Evolutionary conservation across 768 basidiomycete species (phyloP).

Genomic region (Amanita phalloides): DNA sequence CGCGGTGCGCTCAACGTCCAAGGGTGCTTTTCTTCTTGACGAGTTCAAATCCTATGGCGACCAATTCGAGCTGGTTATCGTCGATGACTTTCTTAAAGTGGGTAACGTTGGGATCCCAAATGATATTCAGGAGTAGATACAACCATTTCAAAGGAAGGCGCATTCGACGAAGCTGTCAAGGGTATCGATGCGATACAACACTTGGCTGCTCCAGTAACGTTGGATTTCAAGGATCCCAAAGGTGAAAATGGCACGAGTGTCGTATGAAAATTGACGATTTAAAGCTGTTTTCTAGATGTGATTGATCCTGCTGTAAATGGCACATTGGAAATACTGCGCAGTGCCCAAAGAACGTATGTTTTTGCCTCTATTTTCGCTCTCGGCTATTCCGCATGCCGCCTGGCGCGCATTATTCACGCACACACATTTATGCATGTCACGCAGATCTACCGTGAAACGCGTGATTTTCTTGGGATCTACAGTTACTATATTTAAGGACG

Average conservation of each 20-base stretch:
- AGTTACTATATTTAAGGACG: slow-evolving; percentile 12
- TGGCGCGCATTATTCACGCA: too few species aligned
- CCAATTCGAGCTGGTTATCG: slow-evolving; percentile 55
- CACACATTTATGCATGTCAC: neutral
- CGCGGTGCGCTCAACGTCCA: slow-evolving; percentile 50
- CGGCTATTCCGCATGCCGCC: too few species aligned
- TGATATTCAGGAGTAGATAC: neutral
- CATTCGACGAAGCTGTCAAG: slow-evolving; percentile 72
- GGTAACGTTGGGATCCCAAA: neutral
- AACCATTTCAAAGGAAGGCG: slow-evolving; percentile 32
- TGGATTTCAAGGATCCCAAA: slow-evolving; percentile 31
- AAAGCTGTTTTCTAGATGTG: slow-evolving; percentile 29
- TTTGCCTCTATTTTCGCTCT: neutral
- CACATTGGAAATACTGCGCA: slow-evolving; percentile 51
- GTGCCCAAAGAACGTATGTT: slow-evolving; percentile 44
- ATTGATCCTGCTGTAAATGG: slow-evolving; percentile 66
- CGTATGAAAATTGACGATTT: too few species aligned
- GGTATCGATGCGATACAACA: slow-evolving; percentile 67
- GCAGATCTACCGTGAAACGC: slow-evolving; percentile 37
- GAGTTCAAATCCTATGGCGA: slow-evolving; percentile 43
- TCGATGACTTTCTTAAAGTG: slow-evolving; percentile 50
- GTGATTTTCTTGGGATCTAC: slow-evolving; percentile 58
- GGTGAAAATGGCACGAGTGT: slow-evolving; percentile 9
- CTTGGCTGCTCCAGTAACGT: slow-evolving; percentile 51
- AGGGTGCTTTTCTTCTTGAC: slow-evolving; percentile 44